Evolutionary conservation across 2,329 filamentous ascomycete genomes (phyloP).

Genomic region (Cercospora nicotianae): DNA sequence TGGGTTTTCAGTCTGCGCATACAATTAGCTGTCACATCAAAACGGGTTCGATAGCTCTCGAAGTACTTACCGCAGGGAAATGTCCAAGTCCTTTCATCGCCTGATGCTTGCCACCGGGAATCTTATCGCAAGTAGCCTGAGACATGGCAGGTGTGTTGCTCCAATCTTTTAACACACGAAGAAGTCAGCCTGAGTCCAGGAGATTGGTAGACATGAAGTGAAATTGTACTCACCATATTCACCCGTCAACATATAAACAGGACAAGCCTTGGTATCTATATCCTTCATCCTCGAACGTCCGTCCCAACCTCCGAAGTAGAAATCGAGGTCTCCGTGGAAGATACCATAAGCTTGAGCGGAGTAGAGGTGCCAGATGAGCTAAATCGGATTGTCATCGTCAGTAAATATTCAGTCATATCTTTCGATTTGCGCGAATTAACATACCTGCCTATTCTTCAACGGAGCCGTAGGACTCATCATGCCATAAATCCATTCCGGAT

Average conservation of each 20-base stretch:
- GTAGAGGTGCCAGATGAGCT: conserved; percentile 54
- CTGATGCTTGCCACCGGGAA: conserved; percentile 47
- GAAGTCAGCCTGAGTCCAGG: background rate
- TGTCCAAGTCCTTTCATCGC: conserved; percentile 50
- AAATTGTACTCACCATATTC: conserved; percentile 40
- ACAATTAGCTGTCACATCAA: background rate
- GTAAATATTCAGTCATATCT: too few relatives aligned
- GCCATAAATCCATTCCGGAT: conserved; percentile 51
- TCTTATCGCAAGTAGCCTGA: conserved; percentile 51
- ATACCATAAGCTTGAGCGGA: conserved; percentile 53
- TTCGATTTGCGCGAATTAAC: too few relatives aligned
- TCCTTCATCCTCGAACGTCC: conserved; percentile 43
- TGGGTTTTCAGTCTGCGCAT: conserved; percentile 41
- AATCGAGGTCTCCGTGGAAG: conserved; percentile 54
- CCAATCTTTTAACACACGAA: conserved; percentile 39
- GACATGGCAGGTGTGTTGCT: conserved; percentile 50
- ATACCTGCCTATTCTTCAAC: conserved; percentile 39
- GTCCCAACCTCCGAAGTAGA: conserved; percentile 55
- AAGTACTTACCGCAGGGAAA: conserved; percentile 42
- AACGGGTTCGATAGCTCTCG: background rate
- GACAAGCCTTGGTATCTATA: conserved; percentile 52
- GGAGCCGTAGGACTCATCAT: conserved; percentile 52
- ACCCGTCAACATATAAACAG: conserved; percentile 54
- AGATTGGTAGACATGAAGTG: background rate
- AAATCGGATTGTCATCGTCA: conserved; percentile 7